Conservation (phyloP, 2,329 filamentous ascomycete species). For the Aspergillus niger region DNA sequence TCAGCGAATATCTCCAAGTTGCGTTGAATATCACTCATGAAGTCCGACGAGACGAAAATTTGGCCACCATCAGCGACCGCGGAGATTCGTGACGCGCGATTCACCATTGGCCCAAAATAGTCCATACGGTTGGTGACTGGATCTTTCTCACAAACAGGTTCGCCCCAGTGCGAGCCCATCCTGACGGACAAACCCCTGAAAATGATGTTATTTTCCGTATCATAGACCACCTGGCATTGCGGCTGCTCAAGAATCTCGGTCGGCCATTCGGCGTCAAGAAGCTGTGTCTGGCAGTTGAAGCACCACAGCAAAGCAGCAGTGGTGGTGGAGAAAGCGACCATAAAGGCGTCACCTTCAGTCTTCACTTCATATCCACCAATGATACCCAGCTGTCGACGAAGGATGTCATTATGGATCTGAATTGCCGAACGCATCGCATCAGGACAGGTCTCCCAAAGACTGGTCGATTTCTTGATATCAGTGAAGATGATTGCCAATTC, state of each 20-base stretch:
- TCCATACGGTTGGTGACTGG: constrained; percentile 98
- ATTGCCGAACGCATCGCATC: constrained; percentile 96
- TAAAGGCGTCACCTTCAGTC: constrained; percentile 98
- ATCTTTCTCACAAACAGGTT: constrained; percentile 91
- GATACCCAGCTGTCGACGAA: constrained; percentile 87
- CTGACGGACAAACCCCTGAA: constrained; percentile 93
- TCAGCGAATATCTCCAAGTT: constrained; percentile 89
- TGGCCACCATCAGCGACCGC: constrained; percentile 94
- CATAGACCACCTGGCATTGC: constrained; percentile 77
- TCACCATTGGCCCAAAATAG: constrained; percentile 99
- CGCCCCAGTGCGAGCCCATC: constrained; percentile 97
- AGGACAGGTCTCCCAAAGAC: constrained; percentile 92
- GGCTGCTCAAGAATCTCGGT: constrained; percentile 86
- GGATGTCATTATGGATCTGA: constrained; percentile 94
- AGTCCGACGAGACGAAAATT: constrained; percentile 94
- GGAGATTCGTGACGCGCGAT: constrained; percentile 91
- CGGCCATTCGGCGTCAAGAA: constrained; percentile 90
- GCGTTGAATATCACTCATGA: constrained; percentile 92
- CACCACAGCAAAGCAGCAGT: constrained; percentile 95
- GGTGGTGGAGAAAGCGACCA: constrained; percentile 97
- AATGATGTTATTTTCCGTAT: constrained; percentile 84
- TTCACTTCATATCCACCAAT: constrained; percentile 99
- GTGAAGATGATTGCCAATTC: constrained; percentile 95
- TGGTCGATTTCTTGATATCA: constrained; percentile 97
- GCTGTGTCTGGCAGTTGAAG: constrained; percentile 85